phyloP scores from a whole-genome alignment of 257 asterid genomes.

The Salvia rosmarinus region DNA sequence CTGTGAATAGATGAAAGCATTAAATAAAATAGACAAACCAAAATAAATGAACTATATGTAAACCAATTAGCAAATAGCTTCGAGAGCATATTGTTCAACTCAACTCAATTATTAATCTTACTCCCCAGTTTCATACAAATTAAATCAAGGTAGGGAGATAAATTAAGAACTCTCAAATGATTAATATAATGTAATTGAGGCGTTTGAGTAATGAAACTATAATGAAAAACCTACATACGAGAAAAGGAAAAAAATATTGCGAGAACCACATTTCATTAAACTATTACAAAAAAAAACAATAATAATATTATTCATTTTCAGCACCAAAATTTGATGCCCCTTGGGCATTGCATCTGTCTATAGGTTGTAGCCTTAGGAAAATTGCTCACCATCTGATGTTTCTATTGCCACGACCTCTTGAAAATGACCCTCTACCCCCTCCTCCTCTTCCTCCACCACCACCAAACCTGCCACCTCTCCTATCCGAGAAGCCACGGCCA shows the following conservation, averaged over 20 bases:
- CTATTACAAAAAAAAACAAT: background rate
- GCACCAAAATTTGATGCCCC: constrained; percentile 43
- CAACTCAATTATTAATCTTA: too few species aligned
- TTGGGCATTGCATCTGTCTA: constrained; percentile 23
- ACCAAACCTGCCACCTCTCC: constrained; percentile 49
- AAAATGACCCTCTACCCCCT: constrained; percentile 38
- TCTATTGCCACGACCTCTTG: constrained; percentile 40
- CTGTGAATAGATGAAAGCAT: too few species aligned
- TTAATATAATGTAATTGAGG: constrained; percentile 6
- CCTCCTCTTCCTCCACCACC: constrained; percentile 40
- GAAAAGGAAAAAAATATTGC: background rate
- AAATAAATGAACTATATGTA: too few species aligned
- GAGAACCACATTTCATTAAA: background rate
- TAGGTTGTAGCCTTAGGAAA: background rate
- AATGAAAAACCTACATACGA: background rate
- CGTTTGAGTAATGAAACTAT: background rate
- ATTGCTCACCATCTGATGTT: constrained; percentile 58
- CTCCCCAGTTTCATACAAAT: background rate
- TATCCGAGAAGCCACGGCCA: constrained; percentile 53
- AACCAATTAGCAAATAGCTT: too few species aligned
- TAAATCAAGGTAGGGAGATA: background rate
- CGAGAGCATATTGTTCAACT: too few species aligned
- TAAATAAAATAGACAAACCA: too few species aligned
- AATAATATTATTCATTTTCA: constrained; percentile 19
- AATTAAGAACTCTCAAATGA: background rate